A percentile compares a stretch with the other conserved stretches of the same genome.
Evolutionary conservation across 371 early-diverging fungal genomes (phyloP).

Genomic region (Mortierella sp.): DNA sequence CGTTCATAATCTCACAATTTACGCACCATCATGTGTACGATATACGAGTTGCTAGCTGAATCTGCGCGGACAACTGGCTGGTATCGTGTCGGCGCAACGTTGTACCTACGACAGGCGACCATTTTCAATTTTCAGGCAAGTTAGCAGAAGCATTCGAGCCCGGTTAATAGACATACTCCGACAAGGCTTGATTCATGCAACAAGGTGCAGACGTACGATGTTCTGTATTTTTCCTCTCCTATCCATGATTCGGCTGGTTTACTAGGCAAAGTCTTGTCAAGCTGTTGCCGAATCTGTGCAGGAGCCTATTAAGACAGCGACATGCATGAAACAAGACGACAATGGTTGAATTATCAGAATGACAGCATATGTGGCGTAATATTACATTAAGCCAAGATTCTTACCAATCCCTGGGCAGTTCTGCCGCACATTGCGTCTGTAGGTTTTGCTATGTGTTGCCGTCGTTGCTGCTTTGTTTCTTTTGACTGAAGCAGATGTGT

Average conservation of each 20-base stretch:
- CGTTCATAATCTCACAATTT: no score
- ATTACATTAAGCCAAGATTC: not conserved
- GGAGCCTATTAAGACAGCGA: no score
- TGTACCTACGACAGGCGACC: conserved; percentile 57
- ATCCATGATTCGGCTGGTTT: conserved; percentile 54
- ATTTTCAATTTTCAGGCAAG: no score
- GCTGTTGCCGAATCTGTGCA: conserved; percentile 46
- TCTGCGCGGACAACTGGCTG: conserved; percentile 65
- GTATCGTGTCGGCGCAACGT: conserved; percentile 69
- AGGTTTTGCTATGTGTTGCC: not conserved
- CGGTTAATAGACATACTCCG: no score
- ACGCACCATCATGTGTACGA: conserved; percentile 66
- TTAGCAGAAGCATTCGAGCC: no score
- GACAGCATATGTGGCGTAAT: not conserved
- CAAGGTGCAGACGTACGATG: conserved; percentile 31
- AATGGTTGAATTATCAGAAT: no score
- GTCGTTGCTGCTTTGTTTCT: no score
- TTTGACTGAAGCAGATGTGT: no score
- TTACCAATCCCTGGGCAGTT: conserved; percentile 52
- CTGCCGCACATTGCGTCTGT: conserved; percentile 45
- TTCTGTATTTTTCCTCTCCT: conserved; percentile 58
- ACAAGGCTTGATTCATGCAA: no score
- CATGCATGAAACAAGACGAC: no score
- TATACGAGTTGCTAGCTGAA: conserved; percentile 35
- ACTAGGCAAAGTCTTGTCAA: conserved; percentile 53